Evolutionary conservation across 2,329 filamentous ascomycete species (phyloP).

Genomic region (Arthrinium puccinioides): DNA sequence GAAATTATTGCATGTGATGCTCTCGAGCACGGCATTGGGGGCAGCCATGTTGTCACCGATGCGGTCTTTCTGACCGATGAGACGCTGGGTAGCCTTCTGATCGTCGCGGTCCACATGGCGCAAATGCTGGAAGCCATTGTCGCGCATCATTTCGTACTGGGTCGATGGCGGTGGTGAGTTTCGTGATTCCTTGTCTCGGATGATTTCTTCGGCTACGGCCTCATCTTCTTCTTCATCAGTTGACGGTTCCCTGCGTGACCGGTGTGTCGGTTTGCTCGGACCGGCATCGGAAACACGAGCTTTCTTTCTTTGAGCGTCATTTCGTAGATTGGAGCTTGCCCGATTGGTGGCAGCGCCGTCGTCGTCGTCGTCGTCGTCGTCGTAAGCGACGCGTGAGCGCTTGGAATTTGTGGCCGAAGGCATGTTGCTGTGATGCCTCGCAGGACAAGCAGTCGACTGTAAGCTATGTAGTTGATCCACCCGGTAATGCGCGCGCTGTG

Average conservation of each 20-base stretch:
- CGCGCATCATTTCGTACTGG: slow-evolving; percentile 55
- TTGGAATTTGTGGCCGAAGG: slow-evolving; percentile 26
- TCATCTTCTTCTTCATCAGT: slow-evolving; percentile 22
- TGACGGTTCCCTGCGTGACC: slow-evolving; percentile 3
- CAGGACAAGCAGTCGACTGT: neutral
- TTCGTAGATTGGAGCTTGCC: slow-evolving; percentile 32
- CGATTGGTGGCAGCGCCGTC: slow-evolving; percentile 27
- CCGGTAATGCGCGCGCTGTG: too few species aligned
- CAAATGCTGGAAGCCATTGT: slow-evolving; percentile 52
- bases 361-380: slow-evolving; percentile 22
- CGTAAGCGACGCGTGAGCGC: slow-evolving; percentile 29
- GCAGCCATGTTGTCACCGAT: slow-evolving; percentile 65
- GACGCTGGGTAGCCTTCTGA: slow-evolving; percentile 55
- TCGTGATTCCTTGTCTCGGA: slow-evolving; percentile 15
- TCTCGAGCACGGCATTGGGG: slow-evolving; percentile 81
- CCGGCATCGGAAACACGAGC: slow-evolving; percentile 24
- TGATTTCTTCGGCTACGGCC: slow-evolving; percentile 14
- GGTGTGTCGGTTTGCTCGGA: slow-evolving; percentile 6
- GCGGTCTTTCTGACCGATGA: slow-evolving; percentile 34
- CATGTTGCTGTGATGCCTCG: slow-evolving; percentile 11
- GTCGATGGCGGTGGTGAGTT: slow-evolving; percentile 38
- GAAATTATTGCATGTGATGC: slow-evolving; percentile 83
- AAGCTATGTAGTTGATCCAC: too few species aligned
- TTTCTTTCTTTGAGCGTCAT: slow-evolving; percentile 29
- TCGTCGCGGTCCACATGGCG: slow-evolving; percentile 52